Conservation (phyloP, 805 yeast species). For the Starmera caribaea region DNA sequence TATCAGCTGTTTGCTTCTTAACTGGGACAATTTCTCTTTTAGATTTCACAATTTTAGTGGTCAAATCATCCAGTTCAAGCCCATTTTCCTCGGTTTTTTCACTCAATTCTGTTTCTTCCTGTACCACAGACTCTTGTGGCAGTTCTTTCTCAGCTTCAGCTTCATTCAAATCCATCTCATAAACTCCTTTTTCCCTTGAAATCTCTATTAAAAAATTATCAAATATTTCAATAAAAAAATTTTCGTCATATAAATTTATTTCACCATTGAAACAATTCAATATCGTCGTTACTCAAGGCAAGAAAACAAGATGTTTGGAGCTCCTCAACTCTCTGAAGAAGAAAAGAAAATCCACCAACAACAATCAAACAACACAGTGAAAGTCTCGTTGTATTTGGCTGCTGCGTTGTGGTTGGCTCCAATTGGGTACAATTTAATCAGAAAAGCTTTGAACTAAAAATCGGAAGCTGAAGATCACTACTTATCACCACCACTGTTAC, state of each 20-base stretch:
- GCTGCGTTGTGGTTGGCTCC: constrained; percentile 52
- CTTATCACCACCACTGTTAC: no score
- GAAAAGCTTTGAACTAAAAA: constrained; percentile 31
- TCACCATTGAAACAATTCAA: no score
- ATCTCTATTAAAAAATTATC: no score
- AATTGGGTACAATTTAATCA: constrained; percentile 43
- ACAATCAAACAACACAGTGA: constrained; percentile 48
- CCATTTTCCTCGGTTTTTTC: not conserved
- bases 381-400: constrained; percentile 52
- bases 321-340: constrained; percentile 54
- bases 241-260: no score
- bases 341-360: constrained; percentile 59
- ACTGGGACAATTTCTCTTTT: no score
- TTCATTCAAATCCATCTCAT: not conserved
- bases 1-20: constrained; percentile 6
- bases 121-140: constrained; percentile 7
- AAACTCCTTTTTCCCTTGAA: no score
- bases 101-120: constrained; percentile 4
- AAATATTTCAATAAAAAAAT: not conserved
- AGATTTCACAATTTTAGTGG: no score
- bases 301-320: constrained; percentile 37
- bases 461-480: no score
- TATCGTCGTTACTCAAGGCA: no score
- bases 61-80: no score
- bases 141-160: constrained; percentile 1